phyloP scores from a whole-genome alignment of 768 basidiomycete genomes.

The Leccinum pellstonianum region DNA sequence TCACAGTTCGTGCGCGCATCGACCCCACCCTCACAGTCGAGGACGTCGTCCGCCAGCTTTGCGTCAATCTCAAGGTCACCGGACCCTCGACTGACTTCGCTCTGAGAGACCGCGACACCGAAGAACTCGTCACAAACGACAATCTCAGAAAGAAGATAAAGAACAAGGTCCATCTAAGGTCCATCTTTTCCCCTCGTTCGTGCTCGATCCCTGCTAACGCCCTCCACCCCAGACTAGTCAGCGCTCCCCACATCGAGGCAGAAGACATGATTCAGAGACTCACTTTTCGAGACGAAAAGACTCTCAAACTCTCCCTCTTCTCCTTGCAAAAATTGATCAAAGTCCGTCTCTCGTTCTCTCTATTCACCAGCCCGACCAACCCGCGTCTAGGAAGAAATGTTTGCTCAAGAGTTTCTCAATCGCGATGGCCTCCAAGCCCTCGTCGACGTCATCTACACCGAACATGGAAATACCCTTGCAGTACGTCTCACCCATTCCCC shows the following conservation, averaged over 20 bases:
- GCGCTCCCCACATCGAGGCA: constrained; percentile 77
- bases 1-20: constrained; percentile 78
- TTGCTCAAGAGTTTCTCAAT: constrained; percentile 73
- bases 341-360: constrained; percentile 39
- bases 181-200: constrained; percentile 22
- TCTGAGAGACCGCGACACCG: constrained; percentile 71
- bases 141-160: constrained; percentile 82
- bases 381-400: constrained; percentile 69
- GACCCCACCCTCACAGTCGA: constrained; percentile 81
- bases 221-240: constrained; percentile 59
- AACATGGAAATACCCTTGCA: constrained; percentile 82
- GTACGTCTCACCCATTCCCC: constrained; percentile 40
- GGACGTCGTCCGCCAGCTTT: constrained; percentile 82
- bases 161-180: constrained; percentile 78
- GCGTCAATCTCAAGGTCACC: constrained; percentile 74
- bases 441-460: constrained; percentile 61
- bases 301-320: constrained; percentile 67
- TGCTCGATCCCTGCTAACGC: constrained; percentile 1
- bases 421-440: constrained; percentile 71
- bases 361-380: neutral
- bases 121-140: constrained; percentile 84
- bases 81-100: constrained; percentile 73
- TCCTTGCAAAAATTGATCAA: constrained; percentile 78
- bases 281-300: constrained; percentile 53
- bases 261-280: constrained; percentile 74